Conservation (phyloP, 108 stramenopile species). For the Schizochytrium sp. region DNA sequence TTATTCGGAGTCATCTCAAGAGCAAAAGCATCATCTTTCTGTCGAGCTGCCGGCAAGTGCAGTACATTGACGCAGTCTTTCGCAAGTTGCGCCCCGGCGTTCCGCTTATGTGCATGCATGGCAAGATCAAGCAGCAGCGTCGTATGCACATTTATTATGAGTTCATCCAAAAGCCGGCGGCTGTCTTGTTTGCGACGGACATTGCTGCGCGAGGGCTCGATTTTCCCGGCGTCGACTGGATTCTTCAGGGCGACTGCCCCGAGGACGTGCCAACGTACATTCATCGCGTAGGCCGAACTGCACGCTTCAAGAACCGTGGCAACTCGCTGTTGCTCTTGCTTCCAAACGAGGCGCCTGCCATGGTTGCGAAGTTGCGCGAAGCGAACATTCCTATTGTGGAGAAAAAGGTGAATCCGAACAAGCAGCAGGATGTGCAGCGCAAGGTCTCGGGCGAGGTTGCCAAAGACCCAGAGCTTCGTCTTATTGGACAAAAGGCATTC, state of each 20-base stretch:
- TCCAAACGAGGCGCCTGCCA: slow-evolving; percentile 69
- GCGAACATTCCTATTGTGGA: slow-evolving; percentile 67
- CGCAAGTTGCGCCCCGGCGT: slow-evolving; percentile 87
- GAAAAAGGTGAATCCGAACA: slow-evolving; percentile 74
- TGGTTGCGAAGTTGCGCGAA: slow-evolving; percentile 40
- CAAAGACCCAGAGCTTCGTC: slow-evolving; percentile 54
- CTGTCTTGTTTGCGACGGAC: slow-evolving; percentile 91
- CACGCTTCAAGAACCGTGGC: slow-evolving; percentile 70
- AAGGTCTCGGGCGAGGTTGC: slow-evolving; percentile 76
- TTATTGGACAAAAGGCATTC: slow-evolving; percentile 80
- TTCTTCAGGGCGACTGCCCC: slow-evolving; percentile 92
- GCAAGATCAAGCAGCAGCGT: slow-evolving; percentile 85
- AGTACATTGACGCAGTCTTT: slow-evolving; percentile 79
- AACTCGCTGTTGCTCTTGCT: slow-evolving; percentile 73
- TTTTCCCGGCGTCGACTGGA: slow-evolving; percentile 95
- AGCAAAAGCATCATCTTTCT: slow-evolving; percentile 93
- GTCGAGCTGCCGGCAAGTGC: slow-evolving; percentile 87
- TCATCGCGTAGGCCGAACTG: slow-evolving; percentile 90
- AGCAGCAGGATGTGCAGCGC: slow-evolving; percentile 72
- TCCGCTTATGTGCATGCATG: slow-evolving; percentile 92
- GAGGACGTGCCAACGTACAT: slow-evolving; percentile 75
- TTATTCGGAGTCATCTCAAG: slow-evolving; percentile 86
- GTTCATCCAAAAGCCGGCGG: slow-evolving; percentile 65
- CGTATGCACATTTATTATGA: slow-evolving; percentile 91
- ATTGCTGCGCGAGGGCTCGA: slow-evolving; percentile 91